These are phyloP conservation scores for Talaromyces sp. DNA, from an alignment of 2,329 filamentous ascomycete species.

Conservation along the genomic window DNA sequence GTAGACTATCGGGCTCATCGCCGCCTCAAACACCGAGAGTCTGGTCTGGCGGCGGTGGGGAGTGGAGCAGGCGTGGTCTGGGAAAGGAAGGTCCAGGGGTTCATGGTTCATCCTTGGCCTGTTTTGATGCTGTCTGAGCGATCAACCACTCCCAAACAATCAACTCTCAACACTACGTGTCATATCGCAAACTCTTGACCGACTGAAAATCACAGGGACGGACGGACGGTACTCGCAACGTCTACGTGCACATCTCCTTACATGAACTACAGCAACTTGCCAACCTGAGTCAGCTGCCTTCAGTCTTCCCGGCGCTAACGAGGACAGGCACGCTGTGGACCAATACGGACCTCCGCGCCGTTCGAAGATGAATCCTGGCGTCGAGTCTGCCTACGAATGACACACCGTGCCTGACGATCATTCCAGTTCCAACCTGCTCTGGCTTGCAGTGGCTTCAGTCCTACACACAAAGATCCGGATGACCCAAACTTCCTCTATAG, in stretches of 20 bases:
- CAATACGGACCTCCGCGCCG: conserved; percentile 1
- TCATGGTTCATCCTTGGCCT: neutral
- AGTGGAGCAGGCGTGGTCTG: neutral
- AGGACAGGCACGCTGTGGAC: neutral
- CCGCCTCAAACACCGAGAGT: neutral
- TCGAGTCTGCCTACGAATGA: neutral
- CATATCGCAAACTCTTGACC: neutral
- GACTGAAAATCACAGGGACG: neutral
- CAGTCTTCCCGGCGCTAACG: conserved; percentile 1
- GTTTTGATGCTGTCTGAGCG: neutral
- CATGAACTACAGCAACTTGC: no score
- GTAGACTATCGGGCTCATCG: neutral
- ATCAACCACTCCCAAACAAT: neutral
- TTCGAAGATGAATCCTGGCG: neutral
- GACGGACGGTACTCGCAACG: neutral
- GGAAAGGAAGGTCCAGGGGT: neutral
- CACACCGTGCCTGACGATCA: neutral
- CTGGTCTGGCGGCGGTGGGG: neutral
- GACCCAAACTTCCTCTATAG: neutral
- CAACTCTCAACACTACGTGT: neutral
- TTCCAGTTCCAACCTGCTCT: neutral
- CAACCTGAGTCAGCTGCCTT: neutral
- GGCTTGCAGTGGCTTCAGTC: neutral
- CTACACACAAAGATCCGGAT: neutral
- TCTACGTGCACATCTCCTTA: neutral